Evolutionary conservation across 169 alveolate genomes (phyloP), one percentile per base, ranked within the genome.

Genomic region (Eimeria necatrix): DNA sequence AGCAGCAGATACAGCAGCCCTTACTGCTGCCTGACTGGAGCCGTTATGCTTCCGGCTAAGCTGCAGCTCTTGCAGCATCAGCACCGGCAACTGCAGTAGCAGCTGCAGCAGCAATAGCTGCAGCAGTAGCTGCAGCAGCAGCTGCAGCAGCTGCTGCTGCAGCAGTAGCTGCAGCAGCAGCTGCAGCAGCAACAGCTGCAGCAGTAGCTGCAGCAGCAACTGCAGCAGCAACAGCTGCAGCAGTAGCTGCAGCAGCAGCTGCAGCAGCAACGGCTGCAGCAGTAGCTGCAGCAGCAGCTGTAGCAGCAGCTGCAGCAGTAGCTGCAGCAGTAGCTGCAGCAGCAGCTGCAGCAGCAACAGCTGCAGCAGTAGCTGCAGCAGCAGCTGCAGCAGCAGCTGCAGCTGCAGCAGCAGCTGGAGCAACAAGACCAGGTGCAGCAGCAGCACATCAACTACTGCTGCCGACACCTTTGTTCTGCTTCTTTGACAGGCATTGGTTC

Each of bases 391-490:
- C n/a, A n/a, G 68, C 18, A 14, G 68, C 68, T 56, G 68, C 68
- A 56, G 68, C 68, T 56, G 68, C 68, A 59, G 70, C 70, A 59
- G 70, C 70, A 59, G 14, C 20, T 59, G 5, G 14, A 32, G 41
- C 41, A 32, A 20, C 20, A 16, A 20, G 24, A 16, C 24, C 70
- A 59, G 70, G 24, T 59, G 70, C 70, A 59, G 70, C 70, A 59
- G 70, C 70, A 59, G 14, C 20, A 16, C 12, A 56, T 10, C 24
- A 24, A 24, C 80, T 70, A 70, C 46, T 70, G 80, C 80, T 70
- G 80, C n/a, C 80, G 12, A 24, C 80, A 70, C 41, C 80, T 70
- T 24, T 70, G 48, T 24, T 70, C 80, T 18, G 80, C 80, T 70
- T 70, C 80, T 70, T 70, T 70, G n/a, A 70, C 49, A 18, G 12